A percentile compares a stretch with the other conserved stretches of the same genome.
Evolutionary conservation across 495 filamentous ascomycete genomes (phyloP).

Genomic region (Hapsidospora chrysogenum): DNA sequence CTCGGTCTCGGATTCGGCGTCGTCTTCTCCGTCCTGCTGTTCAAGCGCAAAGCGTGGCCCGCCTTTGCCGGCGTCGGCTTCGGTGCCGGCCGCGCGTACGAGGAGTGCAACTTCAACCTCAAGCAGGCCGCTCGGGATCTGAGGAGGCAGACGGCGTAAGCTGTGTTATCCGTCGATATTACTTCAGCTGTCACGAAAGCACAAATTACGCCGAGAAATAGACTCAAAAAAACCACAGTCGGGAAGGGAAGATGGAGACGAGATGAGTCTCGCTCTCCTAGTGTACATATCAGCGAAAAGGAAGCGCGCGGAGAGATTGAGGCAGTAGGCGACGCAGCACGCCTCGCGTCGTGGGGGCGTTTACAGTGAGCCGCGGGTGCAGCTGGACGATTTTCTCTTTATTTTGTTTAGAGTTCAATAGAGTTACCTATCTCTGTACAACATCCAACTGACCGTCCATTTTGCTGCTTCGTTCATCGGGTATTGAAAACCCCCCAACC

Average conservation of each 20-base stretch:
- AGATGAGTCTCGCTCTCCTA: too few relatives aligned
- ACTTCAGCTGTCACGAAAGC: too few relatives aligned
- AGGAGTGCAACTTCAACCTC: constrained; percentile 65
- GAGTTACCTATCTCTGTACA: not conserved
- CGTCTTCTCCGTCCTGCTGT: constrained; percentile 93
- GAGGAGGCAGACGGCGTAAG: constrained; percentile 15
- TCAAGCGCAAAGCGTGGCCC: constrained; percentile 95
- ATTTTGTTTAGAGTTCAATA: not conserved
- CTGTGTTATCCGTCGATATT: too few relatives aligned
- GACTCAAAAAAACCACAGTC: not conserved
- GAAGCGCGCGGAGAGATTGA: too few relatives aligned
- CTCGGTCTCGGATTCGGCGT: constrained; percentile 92
- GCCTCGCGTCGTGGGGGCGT: too few relatives aligned
- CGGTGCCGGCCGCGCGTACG: constrained; percentile 88
- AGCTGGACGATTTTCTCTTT: not conserved
- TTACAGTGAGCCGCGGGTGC: too few relatives aligned
- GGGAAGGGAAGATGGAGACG: not conserved
- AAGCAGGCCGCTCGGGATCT: constrained; percentile 35
- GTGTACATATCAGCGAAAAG: not conserved
- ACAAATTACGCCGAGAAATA: not conserved
- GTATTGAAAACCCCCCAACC: too few relatives aligned
- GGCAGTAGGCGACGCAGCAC: too few relatives aligned
- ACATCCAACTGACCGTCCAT: too few relatives aligned
- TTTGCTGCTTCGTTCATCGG: too few relatives aligned
- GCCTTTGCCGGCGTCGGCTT: constrained; percentile 85